These are phyloP conservation scores for Populus ilicifolia DNA, from an alignment of 345 rosid genomes.

Conservation along the genomic window DNA sequence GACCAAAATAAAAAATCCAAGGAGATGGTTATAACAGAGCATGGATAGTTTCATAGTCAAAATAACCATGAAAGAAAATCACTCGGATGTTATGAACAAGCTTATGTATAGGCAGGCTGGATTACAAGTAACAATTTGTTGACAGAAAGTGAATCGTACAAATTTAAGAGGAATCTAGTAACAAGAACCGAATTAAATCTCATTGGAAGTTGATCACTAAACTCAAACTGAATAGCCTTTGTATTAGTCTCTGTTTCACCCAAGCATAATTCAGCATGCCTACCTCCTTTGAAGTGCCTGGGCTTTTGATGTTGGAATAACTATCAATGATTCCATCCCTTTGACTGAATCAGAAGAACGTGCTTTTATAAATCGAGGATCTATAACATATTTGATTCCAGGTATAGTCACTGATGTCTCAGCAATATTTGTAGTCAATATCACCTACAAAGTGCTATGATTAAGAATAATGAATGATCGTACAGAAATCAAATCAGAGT, in stretches of 20 bases:
- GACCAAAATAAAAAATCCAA: not conserved
- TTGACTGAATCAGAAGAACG: slow-evolving; percentile 71
- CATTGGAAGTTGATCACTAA: not conserved
- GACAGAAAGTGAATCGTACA: not conserved
- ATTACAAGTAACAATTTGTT: not conserved
- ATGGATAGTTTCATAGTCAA: not conserved
- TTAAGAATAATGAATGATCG: slow-evolving; percentile 7
- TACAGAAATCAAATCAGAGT: not conserved
- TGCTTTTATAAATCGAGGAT: slow-evolving; percentile 88
- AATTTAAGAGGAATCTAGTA: not conserved
- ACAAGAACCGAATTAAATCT: not conserved
- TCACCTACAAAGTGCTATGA: slow-evolving; percentile 43
- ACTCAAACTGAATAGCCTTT: slow-evolving; percentile 6
- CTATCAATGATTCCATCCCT: slow-evolving; percentile 77
- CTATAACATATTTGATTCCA: slow-evolving; percentile 89
- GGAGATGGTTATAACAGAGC: not conserved
- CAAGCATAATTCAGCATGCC: not conserved
- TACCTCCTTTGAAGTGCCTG: slow-evolving; percentile 94
- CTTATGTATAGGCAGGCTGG: not conserved
- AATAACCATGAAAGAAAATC: not conserved
- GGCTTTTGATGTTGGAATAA: slow-evolving; percentile 82
- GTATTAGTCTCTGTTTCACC: not conserved
- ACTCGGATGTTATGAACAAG: not conserved
- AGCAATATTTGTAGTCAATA: slow-evolving; percentile 87
- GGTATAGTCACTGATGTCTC: slow-evolving; percentile 95